Conservation (phyloP, 225 moss, liverwort and hornwort genomes). For the Polytrichum commune region DNA sequence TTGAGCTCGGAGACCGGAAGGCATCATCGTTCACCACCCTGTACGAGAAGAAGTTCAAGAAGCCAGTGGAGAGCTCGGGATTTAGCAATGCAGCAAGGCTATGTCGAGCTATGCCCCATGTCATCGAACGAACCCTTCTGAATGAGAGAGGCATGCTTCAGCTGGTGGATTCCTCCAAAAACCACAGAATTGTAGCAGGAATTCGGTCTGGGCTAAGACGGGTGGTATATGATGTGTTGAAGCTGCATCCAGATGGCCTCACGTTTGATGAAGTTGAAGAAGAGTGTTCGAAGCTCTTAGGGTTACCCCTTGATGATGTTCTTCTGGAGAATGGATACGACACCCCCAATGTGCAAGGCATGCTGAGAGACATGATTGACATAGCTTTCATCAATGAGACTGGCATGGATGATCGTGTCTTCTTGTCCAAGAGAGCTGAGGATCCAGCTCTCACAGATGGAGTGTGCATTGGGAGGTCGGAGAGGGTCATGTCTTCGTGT, state of each 20-base stretch:
- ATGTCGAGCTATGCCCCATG: constrained; percentile 76
- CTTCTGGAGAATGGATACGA: constrained; percentile 63
- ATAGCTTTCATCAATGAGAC: constrained; percentile 44
- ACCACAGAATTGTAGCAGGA: constrained; percentile 71
- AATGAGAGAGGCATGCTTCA: constrained; percentile 53
- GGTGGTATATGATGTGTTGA: constrained; percentile 50
- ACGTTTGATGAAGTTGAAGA: constrained; percentile 33
- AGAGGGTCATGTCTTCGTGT: neutral
- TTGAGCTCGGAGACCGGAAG: constrained; percentile 33
- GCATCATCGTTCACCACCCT: constrained; percentile 44
- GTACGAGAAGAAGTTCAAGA: constrained; percentile 61
- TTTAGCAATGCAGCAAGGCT: constrained; percentile 61
- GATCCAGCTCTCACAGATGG: constrained; percentile 80
- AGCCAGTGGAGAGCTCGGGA: constrained; percentile 36
- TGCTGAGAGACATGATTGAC: constrained; percentile 67
- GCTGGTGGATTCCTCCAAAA: constrained; percentile 67
- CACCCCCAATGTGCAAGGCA: constrained; percentile 42
- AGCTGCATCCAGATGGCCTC: constrained; percentile 20
- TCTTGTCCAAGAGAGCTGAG: constrained; percentile 52
- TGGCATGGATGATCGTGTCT: constrained; percentile 21
- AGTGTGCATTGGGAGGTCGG: constrained; percentile 38
- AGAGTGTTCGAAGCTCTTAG: constrained; percentile 39
- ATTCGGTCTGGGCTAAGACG: constrained; percentile 73
- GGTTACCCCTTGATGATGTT: constrained; percentile 40
- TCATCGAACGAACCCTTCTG: constrained; percentile 52